Evolutionary conservation across 208 protist genomes (phyloP), one percentile per base, ranked within the genome.

Genomic region (Trypanosoma avium): DNA sequence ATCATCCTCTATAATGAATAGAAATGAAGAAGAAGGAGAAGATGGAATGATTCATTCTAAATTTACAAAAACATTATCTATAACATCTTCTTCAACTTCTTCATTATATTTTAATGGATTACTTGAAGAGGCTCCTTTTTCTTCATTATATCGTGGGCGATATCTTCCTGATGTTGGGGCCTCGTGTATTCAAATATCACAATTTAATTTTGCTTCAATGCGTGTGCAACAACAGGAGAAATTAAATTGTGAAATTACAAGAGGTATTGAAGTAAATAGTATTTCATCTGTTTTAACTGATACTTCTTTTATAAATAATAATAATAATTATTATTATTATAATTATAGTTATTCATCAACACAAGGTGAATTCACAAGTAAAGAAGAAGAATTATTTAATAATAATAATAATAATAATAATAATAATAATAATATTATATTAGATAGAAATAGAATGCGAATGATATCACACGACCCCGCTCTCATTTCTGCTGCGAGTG

Each of bases 121-220:
- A 19, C 56, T 75, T 35, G 69, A 69, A 30, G 60, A 75, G n/a
- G 56, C 54, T 2, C 60, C 64, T 15, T 53, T 70, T 33, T 38
- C 67, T 49, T 29, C 67, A 21, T 22, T 61, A 33, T 36, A 59
- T 27, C 72, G 61, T 33, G 66, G 72, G 13, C 72, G 72, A n/a
- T 78, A 78, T 22, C 61, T 78, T 29, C 72, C 58, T 2, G 60
- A 69, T 8, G 72, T 78, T 6, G 72, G 72, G 19, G 58, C 47
- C 9, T 73, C 65, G 15, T 73, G 65, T 17, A 75, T 88, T 58
- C 73, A 90, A 29, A 56, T 90, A 1, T 85, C 79, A 0, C 76
- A 83, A 52, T 62, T 79, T 12, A 82, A 79, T 60, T 59, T 76
- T 6, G 48, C 75, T 1, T 64, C 73, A 8, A 30, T 48, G 17